These are phyloP conservation scores for Phytophthora foliorum DNA, from an alignment of 352 stramenopile genomes.

Conservation along the genomic window DNA sequence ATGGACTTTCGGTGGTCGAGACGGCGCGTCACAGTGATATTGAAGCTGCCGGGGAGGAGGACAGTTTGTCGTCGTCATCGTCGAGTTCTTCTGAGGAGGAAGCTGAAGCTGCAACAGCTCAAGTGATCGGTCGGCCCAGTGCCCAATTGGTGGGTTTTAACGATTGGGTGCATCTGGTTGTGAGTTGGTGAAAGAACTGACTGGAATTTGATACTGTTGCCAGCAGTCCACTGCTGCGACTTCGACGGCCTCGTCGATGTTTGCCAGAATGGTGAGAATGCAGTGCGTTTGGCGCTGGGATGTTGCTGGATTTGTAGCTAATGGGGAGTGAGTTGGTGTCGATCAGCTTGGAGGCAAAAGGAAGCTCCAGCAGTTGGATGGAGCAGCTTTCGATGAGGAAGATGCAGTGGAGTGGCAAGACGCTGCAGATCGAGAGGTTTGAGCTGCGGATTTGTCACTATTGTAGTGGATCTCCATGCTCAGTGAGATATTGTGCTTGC, in stretches of 20 bases:
- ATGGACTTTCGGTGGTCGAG: constrained; percentile 6
- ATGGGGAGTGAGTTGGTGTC: constrained; percentile 1
- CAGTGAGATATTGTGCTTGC: not conserved
- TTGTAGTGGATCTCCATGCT: too few relatives aligned
- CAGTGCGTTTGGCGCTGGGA: not conserved
- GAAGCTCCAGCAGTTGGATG: constrained; percentile 48
- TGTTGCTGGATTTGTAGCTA: constrained; percentile 2
- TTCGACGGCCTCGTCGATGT: constrained; percentile 37
- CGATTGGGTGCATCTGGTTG: not conserved
- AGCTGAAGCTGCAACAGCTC: constrained; percentile 1
- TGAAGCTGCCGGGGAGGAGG: constrained; percentile 18
- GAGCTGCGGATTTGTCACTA: not conserved
- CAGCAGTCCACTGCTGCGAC: constrained; percentile 25
- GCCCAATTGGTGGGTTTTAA: constrained; percentile 28
- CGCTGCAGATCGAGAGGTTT: constrained; percentile 16
- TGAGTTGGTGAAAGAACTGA: constrained; percentile 7
- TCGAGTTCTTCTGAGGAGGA: constrained; percentile 18
- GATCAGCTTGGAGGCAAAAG: constrained; percentile 48
- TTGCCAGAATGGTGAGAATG: constrained; percentile 47
- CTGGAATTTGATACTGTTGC: not conserved
- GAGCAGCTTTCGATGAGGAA: constrained; percentile 31
- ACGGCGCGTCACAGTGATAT: constrained; percentile 6
- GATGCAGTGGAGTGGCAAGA: constrained; percentile 27
- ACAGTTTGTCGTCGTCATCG: constrained; percentile 10
- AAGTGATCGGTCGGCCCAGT: constrained; percentile 29